Base-by-base conservation (phyloP, 768 basidiomycete genomes). In the Saitozyma sp. region DNA sequence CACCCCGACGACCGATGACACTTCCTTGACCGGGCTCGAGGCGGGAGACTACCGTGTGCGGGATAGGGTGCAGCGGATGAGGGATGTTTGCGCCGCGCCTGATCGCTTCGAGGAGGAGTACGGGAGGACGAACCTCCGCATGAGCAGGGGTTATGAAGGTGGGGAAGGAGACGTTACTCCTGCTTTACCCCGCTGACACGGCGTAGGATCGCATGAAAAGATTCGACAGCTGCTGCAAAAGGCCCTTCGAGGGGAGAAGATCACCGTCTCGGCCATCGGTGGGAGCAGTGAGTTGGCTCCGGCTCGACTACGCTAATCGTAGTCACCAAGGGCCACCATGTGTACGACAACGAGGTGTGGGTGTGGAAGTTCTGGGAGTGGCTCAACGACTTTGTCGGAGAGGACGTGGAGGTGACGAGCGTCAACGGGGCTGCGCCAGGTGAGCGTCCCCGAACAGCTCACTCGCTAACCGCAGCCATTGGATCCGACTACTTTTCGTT, bases 351-450 rank as follows among this genome's bases (percentile, higher is more conserved):
- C 19, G 76, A 79, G 50, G 65, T 71, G 3, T 79, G 78, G 78
- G 65, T 76, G 40, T 64, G 66, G 52, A 63, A 58, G 38, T 69
- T 79, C n/a, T 48, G 55, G 17, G 71, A 77, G 19, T 79, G 78
- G 78, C 58, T 79, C 13, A 61, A 71, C n/a, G 55, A 54, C 8
- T 76, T 71, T 48, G 55, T 67, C 9, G 61, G 60, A 16, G 43
- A 50, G 9, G 64, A 66, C 49, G 58, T 63, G 1, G 46, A 66
- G 13, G 53, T 75, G n/a, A 63, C 42, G 0, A 58, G 61, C 37
- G 62, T 70, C n/a, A 79, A 79, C 52, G 78, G 76, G 9, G 78
- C 76, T 14, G 74, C 75, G 16, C 78, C 78, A 50, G 77, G 74
- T 73, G 17, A 50, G 72, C 60, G n/a, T 38, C 11, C 14, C 16